Evolutionary conservation across 2,329 filamentous ascomycete genomes (phyloP).

Genomic region (Exophiala lecanii-corni): DNA sequence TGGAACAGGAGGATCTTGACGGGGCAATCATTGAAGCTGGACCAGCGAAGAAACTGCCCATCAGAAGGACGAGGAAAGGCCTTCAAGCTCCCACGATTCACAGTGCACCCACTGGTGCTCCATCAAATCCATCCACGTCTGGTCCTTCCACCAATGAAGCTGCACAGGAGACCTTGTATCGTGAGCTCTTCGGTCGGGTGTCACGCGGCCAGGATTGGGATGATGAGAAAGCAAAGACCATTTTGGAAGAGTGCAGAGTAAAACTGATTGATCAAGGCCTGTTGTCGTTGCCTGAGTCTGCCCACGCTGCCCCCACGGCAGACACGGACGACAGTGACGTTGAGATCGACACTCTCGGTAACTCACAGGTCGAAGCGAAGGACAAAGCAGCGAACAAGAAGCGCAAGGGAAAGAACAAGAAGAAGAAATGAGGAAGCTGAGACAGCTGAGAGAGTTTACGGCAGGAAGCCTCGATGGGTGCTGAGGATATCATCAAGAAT

Average conservation of each 20-base stretch:
- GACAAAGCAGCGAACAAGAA: conserved; percentile 7
- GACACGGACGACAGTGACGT: conserved; percentile 12
- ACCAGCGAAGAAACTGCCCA: conserved; percentile 15
- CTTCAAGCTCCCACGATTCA: background rate
- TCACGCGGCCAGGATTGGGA: conserved; percentile 13
- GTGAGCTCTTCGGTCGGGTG: conserved; percentile 11
- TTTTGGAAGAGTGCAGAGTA: conserved; percentile 15
- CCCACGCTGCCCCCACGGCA: background rate
- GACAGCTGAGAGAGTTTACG: too few relatives aligned
- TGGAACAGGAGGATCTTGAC: conserved; percentile 71
- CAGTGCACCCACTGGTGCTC: background rate
- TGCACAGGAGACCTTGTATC: conserved; percentile 2
- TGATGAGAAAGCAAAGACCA: conserved; percentile 14
- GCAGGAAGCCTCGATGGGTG: too few relatives aligned
- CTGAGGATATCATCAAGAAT: too few relatives aligned
- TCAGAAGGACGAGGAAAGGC: conserved; percentile 4
- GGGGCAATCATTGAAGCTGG: conserved; percentile 24
- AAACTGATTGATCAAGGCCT: conserved; percentile 18
- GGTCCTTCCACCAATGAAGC: background rate
- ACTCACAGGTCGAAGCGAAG: conserved; percentile 1
- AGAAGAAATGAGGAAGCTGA: conserved; percentile 19
- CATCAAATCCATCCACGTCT: background rate
- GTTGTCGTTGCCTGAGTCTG: conserved; percentile 9
- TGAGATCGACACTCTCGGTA: conserved; percentile 10
- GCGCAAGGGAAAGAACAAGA: conserved; percentile 18